A percentile compares a stretch with the other conserved stretches of the same genome.
phyloP scores from a whole-genome alignment of 371 early-diverging fungal species.

The Rhizopus stolonifer region DNA sequence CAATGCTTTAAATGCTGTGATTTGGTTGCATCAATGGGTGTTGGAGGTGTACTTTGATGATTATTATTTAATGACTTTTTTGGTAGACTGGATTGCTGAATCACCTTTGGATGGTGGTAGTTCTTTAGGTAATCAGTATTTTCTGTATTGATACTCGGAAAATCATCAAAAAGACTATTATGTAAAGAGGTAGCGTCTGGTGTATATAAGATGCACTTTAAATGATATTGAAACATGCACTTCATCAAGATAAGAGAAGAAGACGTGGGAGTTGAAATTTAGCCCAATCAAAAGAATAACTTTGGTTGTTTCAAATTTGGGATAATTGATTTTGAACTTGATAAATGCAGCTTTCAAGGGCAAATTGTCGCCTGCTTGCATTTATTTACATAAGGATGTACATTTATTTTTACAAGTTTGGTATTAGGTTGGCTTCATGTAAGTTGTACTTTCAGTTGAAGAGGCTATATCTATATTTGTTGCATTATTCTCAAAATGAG shows the following conservation, averaged over 20 bases:
- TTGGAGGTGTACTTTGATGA: slow-evolving; percentile 24
- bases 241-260: background rate
- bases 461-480: slow-evolving; percentile 15
- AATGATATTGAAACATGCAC: slow-evolving; percentile 43
- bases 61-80: slow-evolving; percentile 6
- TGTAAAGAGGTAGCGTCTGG: slow-evolving; percentile 7
- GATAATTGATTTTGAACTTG: too few species aligned
- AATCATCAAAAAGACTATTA: slow-evolving; percentile 4
- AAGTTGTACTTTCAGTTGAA: slow-evolving; percentile 18
- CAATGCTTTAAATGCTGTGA: slow-evolving; percentile 3
- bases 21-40: slow-evolving; percentile 21
- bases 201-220: slow-evolving; percentile 39
- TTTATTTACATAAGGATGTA: too few species aligned
- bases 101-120: slow-evolving; percentile 4
- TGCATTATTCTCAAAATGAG: slow-evolving; percentile 10
- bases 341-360: too few species aligned
- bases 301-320: too few species aligned
- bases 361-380: too few species aligned
- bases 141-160: slow-evolving; percentile 7
- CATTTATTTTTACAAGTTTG: too few species aligned
- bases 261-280: background rate
- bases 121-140: slow-evolving; percentile 7
- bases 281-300: background rate
- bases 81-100: background rate
- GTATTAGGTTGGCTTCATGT: background rate